Evolutionary conservation across 768 basidiomycete genomes (phyloP), one percentile per base, ranked within the genome.

Genomic region (Auricularia sp.): DNA sequence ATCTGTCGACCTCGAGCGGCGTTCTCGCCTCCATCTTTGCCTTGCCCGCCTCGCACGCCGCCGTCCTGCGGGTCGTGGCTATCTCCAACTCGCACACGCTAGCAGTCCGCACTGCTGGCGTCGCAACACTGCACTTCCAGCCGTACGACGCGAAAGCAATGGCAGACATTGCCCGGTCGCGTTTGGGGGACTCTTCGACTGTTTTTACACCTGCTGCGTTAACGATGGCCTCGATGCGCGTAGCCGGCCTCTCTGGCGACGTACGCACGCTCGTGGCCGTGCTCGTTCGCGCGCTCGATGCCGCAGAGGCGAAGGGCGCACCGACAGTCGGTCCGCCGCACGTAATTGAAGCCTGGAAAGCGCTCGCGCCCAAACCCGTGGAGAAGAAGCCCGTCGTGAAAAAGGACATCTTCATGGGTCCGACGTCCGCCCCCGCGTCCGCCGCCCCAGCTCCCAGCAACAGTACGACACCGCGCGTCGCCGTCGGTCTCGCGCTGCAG

Each of bases 51-150:
- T 73, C 79, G 3, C 76, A 83, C 61, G 72, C 81, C 1, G 73
- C 81, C 10, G 76, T 75, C 43, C 73, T 93, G 64, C 84, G 90
- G 60, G 68, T 93, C 47, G 86, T 94, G 68, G 91, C 88, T 43
- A 93, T 95, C 71, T 91, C 92, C 47, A 95, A 95, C 70, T 91
- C 89, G 2, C 92, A 93, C 69, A 92, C 91, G 4, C 83, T 95
- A 33, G 86, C 88, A 1, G 74, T 72, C 60, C 71, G 71, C 36
- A 70, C 66, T 34, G n/a, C 77, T 60, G 34, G 64, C 11, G 82
- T 87, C 29, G 74, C 77, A 33, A 92, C 90, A 1, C 75, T 93
- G 42, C 91, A 93, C 71, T 93, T 94, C 71, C 77, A 85, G 21
- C 90, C 92, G 0, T 95, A 94, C 71, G 85, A 84, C 0, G 81